Conservation (phyloP, 768 basidiomycete genomes). For the Gelatoporia subvermispora region DNA sequence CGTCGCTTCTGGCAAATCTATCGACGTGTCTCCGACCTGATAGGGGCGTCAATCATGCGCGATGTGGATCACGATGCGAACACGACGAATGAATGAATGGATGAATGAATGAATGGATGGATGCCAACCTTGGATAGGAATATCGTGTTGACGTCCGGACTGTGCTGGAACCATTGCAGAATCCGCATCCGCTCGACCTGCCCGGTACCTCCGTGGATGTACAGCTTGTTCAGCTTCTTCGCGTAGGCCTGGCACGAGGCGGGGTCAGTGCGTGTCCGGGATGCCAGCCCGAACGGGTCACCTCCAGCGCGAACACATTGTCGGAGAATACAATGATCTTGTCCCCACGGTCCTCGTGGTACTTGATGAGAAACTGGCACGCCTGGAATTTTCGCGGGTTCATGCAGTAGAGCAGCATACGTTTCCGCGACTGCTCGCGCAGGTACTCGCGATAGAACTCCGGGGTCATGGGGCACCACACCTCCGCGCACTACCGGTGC, state of each 20-base stretch:
- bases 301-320: slow-evolving; percentile 96
- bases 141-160: slow-evolving; percentile 94
- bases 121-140: slow-evolving; percentile 86
- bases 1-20: slow-evolving; percentile 97
- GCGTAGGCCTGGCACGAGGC: slow-evolving; percentile 68
- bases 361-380: slow-evolving; percentile 97
- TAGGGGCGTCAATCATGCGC: not conserved
- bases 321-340: slow-evolving; percentile 99
- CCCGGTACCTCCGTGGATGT: slow-evolving; percentile 93
- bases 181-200: slow-evolving; percentile 96
- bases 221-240: slow-evolving; percentile 86
- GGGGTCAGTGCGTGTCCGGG: not conserved
- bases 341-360: slow-evolving; percentile 95
- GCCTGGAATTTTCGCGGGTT: slow-evolving; percentile 99
- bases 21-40: slow-evolving; percentile 96
- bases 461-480: slow-evolving; percentile 99
- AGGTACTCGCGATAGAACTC: slow-evolving; percentile 99
- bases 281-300: slow-evolving; percentile 28
- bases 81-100: not conserved
- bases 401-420: slow-evolving; percentile 98
- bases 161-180: slow-evolving; percentile 91
- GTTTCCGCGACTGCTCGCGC: slow-evolving; percentile 85
- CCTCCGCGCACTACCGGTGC: slow-evolving; percentile 82
- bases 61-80: not conserved
- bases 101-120: not conserved